Conservation (phyloP, 192 early-diverging fungal genomes). For the Coemansia umbellata region DNA sequence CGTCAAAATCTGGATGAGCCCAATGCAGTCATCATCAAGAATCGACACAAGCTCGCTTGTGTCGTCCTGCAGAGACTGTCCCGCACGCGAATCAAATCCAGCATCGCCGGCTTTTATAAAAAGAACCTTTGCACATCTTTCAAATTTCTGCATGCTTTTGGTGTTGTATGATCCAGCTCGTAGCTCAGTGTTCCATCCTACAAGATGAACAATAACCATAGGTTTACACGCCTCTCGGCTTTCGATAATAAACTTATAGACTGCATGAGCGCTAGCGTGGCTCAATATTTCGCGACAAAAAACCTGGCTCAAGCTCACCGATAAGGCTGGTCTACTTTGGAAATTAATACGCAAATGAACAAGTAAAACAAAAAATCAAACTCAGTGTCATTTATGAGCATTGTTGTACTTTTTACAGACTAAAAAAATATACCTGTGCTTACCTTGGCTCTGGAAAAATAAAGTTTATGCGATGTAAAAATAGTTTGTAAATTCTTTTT, state of each 20-base stretch:
- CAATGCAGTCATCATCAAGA: constrained; percentile 29
- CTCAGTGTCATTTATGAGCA: too few relatives aligned
- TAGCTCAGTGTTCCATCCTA: constrained; percentile 47
- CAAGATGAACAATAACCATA: constrained; percentile 26
- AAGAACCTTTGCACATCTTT: constrained; percentile 29
- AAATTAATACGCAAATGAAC: not conserved
- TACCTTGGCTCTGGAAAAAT: constrained; percentile 2
- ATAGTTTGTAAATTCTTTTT: constrained; percentile 21
- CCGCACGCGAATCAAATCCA: constrained; percentile 19
- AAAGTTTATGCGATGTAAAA: constrained; percentile 10
- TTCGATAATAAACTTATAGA: constrained; percentile 47
- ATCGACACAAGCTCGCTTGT: constrained; percentile 33
- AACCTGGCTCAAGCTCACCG: constrained; percentile 14
- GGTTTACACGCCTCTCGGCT: constrained; percentile 33
- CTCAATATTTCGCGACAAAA: constrained; percentile 37
- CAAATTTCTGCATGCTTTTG: constrained; percentile 1
- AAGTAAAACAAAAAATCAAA: too few relatives aligned
- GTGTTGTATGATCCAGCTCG: not conserved
- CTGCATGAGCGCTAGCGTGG: constrained; percentile 44
- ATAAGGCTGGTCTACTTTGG: constrained; percentile 4
- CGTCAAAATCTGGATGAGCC: constrained; percentile 7
- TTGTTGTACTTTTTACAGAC: not conserved
- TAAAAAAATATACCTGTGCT: not conserved
- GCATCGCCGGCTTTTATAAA: constrained; percentile 3
- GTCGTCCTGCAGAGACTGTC: constrained; percentile 23